Conservation (phyloP, 495 filamentous ascomycete species). For the Lophiostoma macrostomum region DNA sequence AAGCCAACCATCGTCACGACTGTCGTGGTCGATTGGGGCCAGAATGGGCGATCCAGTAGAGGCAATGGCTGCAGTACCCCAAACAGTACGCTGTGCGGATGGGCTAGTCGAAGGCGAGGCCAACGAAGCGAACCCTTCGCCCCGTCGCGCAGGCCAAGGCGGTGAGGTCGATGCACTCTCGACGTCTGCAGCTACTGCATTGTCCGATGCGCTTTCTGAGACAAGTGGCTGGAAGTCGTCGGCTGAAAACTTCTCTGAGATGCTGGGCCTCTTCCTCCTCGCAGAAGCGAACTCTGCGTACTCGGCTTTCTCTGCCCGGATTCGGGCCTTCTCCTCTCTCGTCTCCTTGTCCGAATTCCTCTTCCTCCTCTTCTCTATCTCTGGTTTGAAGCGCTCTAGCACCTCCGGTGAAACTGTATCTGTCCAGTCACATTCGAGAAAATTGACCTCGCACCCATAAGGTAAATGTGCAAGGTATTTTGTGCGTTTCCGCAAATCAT, state of each 20-base stretch:
- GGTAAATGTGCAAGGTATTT: constrained; percentile 93
- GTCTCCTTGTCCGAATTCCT: constrained; percentile 81
- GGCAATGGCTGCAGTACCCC: constrained; percentile 72
- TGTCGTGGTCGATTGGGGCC: constrained; percentile 38
- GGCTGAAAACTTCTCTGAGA: constrained; percentile 36
- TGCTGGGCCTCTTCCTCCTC: constrained; percentile 38
- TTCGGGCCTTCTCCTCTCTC: constrained; percentile 84
- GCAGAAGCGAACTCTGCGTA: constrained; percentile 46
- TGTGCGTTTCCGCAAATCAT: constrained; percentile 77
- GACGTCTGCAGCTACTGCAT: constrained; percentile 44
- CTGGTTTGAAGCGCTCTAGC: constrained; percentile 65
- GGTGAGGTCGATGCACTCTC: constrained; percentile 53
- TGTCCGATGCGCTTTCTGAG: constrained; percentile 42
- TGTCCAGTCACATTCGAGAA: constrained; percentile 96
- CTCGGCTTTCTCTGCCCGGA: constrained; percentile 82
- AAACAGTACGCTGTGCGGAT: constrained; percentile 70
- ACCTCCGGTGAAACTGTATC: constrained; percentile 77
- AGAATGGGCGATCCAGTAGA: constrained; percentile 32
- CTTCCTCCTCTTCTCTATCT: constrained; percentile 76
- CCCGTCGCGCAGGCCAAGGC: constrained; percentile 50
- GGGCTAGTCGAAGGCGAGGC: constrained; percentile 77
- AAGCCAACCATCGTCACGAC: constrained; percentile 73
- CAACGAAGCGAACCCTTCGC: constrained; percentile 57
- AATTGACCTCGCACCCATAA: constrained; percentile 87
- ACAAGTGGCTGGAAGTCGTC: constrained; percentile 63